phyloP scores from a whole-genome alignment of 2,329 filamentous ascomycete species.

The Phaeosphaeria sp. region DNA sequence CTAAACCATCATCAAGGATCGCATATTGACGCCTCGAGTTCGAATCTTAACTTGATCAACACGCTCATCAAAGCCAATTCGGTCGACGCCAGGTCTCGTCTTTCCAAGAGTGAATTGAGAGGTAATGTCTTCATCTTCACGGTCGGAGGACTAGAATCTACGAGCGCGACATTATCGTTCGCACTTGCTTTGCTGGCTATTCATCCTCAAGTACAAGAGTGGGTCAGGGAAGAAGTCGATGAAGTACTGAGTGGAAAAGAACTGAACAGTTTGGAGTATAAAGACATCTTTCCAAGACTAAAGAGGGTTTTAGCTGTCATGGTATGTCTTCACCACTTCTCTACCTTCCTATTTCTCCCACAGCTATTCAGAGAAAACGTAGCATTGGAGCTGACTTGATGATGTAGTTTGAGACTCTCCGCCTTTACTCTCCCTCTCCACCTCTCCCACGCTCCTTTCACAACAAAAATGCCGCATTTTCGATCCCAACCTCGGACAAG shows the following conservation, averaged over 20 bases:
- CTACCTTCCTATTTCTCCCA: neutral
- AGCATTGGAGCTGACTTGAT: neutral
- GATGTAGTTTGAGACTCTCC: slow-evolving; percentile 35
- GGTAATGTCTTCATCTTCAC: slow-evolving; percentile 43
- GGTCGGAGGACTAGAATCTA: slow-evolving; percentile 40
- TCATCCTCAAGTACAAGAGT: slow-evolving; percentile 58
- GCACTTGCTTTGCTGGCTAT: slow-evolving; percentile 55
- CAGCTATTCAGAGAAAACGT: neutral
- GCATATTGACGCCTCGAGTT: neutral
- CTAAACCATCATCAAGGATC: slow-evolving; percentile 11
- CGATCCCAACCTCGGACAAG: neutral
- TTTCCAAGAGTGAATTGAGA: slow-evolving; percentile 31
- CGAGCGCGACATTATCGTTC: slow-evolving; percentile 58
- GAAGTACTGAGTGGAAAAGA: neutral
- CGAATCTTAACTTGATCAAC: slow-evolving; percentile 32
- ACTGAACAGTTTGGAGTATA: slow-evolving; percentile 40
- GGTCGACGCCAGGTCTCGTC: neutral
- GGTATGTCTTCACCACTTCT: neutral
- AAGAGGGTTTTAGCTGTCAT: slow-evolving; percentile 57
- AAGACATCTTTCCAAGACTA: slow-evolving; percentile 52
- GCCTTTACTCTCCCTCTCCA: slow-evolving; percentile 24
- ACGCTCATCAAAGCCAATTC: slow-evolving; percentile 35
- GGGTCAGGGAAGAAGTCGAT: slow-evolving; percentile 59
- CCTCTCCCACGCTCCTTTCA: neutral
- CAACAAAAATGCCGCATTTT: neutral